Evolutionary conservation across 805 yeast genomes (phyloP).

Genomic region (Starmerella tilneyi): DNA sequence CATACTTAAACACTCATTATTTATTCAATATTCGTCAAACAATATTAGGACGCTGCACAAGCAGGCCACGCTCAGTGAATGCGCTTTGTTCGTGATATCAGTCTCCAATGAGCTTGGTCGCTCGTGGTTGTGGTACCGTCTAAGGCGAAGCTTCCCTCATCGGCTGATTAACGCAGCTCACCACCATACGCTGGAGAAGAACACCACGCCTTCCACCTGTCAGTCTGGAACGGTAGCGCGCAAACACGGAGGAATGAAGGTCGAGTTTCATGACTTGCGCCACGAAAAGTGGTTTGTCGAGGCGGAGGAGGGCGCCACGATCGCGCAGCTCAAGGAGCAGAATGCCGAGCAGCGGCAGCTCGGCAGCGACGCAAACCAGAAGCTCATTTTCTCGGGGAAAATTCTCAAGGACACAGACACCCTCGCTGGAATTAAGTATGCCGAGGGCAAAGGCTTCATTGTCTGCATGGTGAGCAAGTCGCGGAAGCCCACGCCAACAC

Average conservation of each 20-base stretch:
- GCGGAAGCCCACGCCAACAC: conserved; percentile 23
- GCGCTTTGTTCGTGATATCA: too few relatives aligned
- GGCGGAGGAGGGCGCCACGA: conserved; percentile 57
- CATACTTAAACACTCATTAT: too few relatives aligned
- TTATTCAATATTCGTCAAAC: too few relatives aligned
- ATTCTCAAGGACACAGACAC: conserved; percentile 77
- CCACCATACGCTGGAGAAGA: not conserved
- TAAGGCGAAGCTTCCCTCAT: too few relatives aligned
- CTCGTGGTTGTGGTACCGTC: too few relatives aligned
- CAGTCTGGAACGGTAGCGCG: not conserved
- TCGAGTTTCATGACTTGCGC: conserved; percentile 82
- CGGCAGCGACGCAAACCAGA: conserved; percentile 63
- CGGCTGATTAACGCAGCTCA: not conserved
- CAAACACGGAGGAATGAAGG: conserved; percentile 44
- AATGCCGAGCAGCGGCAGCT: conserved; percentile 52
- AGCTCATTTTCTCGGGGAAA: conserved; percentile 86
- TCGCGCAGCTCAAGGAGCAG: conserved; percentile 59
- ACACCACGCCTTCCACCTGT: too few relatives aligned
- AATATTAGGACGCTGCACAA: too few relatives aligned
- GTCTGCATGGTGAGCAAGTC: conserved; percentile 77
- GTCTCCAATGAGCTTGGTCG: too few relatives aligned
- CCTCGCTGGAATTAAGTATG: conserved; percentile 60
- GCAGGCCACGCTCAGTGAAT: too few relatives aligned
- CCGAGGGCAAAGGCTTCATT: conserved; percentile 72
- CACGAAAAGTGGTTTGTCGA: conserved; percentile 78